These are phyloP conservation scores for Lactarius quietus DNA, from an alignment of 768 basidiomycete genomes.

Conservation along the genomic window DNA sequence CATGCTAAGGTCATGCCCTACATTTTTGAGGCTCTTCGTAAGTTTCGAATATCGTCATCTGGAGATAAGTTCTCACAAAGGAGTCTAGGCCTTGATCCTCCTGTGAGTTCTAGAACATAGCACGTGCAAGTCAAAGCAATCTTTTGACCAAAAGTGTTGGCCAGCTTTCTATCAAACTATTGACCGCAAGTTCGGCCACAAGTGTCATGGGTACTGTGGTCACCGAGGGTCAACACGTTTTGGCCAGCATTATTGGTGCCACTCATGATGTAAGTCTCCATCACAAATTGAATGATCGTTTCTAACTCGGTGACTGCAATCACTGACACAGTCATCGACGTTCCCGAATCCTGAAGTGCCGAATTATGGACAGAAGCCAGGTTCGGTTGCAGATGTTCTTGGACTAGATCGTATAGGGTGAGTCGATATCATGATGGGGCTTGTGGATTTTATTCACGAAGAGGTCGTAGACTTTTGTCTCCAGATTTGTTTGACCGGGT, in stretches of 20 bases:
- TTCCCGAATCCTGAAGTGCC: background rate
- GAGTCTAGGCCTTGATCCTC: conserved; percentile 23
- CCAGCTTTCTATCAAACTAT: conserved; percentile 20
- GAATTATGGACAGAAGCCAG: background rate
- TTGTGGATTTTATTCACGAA: background rate
- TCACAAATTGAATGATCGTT: no score
- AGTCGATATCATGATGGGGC: background rate
- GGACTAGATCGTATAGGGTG: conserved; percentile 24
- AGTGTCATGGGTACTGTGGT: conserved; percentile 20
- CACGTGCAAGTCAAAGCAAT: background rate
- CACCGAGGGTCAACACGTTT: conserved; percentile 21
- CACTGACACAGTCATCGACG: background rate
- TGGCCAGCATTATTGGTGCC: conserved; percentile 27
- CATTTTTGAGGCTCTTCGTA: conserved; percentile 26
- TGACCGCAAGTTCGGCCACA: conserved; percentile 7
- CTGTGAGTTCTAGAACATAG: conserved; percentile 14
- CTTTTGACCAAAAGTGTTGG: background rate
- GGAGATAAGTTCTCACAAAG: conserved; percentile 6
- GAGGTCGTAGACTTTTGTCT: conserved; percentile 16
- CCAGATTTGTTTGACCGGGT: conserved; percentile 19
- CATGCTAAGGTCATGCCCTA: conserved; percentile 15
- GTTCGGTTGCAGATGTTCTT: conserved; percentile 8
- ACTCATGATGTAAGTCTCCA: conserved; percentile 20
- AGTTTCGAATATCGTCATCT: background rate
- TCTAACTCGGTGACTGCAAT: background rate